Conservation (phyloP, 257 asterid genomes). For the Petunia axillaris region DNA sequence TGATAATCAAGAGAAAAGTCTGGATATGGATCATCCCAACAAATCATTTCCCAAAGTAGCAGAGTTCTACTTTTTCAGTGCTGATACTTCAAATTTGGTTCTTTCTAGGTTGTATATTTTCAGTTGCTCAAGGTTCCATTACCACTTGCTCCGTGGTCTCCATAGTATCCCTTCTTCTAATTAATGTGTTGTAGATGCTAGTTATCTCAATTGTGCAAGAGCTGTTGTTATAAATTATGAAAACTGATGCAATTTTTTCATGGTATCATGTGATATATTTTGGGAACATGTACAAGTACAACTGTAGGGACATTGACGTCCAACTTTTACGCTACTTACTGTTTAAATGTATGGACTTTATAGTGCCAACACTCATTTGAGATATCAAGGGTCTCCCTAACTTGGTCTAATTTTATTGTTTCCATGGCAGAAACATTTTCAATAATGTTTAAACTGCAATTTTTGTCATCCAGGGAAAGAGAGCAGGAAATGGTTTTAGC, state of each 20-base stretch:
- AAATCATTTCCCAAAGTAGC: background rate
- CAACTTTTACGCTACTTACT: background rate
- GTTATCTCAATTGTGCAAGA: background rate
- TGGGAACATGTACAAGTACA: too few relatives aligned
- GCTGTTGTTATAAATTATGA: background rate
- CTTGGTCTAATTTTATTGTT: conserved; percentile 6
- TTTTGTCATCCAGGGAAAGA: conserved; percentile 63
- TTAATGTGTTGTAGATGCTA: background rate
- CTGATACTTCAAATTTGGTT: background rate
- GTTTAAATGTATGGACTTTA: background rate
- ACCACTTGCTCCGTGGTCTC: background rate
- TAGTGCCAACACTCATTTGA: background rate
- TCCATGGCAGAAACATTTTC: background rate
- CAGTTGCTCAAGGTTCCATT: background rate
- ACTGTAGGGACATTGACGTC: background rate
- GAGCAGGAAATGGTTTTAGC: conserved; percentile 87
- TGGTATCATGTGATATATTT: background rate
- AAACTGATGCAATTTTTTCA: background rate
- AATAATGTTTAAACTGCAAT: conserved; percentile 16
- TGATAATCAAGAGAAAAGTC: background rate
- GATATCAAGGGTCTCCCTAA: conserved; percentile 6
- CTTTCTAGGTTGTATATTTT: background rate
- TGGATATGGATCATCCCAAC: background rate
- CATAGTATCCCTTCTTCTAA: background rate
- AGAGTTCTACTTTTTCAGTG: background rate